phyloP scores from a whole-genome alignment of 1,139 yeast species.

The Suhomyces ambrosiae region DNA sequence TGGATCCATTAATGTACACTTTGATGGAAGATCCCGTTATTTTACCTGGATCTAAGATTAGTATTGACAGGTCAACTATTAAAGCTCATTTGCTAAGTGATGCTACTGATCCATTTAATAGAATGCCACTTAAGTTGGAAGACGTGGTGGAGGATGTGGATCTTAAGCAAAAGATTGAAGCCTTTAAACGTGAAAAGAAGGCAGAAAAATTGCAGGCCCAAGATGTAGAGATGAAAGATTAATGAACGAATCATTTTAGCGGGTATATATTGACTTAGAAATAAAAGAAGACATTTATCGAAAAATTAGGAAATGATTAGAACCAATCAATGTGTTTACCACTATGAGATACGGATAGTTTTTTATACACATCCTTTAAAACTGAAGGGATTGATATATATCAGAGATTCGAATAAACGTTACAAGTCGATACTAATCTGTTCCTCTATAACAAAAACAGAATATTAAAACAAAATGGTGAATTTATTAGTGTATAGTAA shows the following conservation, averaged over 20 bases:
- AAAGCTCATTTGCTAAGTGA: slow-evolving; percentile 93
- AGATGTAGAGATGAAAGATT: slow-evolving; percentile 24
- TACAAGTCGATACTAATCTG: no score
- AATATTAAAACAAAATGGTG: no score
- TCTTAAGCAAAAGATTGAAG: slow-evolving; percentile 60
- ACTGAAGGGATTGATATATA: no score
- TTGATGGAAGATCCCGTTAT: slow-evolving; percentile 95
- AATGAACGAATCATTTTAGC: neutral
- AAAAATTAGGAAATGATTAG: no score
- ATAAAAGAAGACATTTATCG: no score
- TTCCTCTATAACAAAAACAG: no score
- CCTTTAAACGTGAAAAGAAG: slow-evolving; percentile 51
- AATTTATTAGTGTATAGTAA: no score
- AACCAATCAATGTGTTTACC: no score
- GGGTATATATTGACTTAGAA: no score
- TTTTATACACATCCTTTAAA: no score
- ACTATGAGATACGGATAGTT: no score
- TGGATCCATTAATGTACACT: slow-evolving; percentile 95
- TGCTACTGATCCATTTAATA: slow-evolving; percentile 95
- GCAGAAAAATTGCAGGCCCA: slow-evolving; percentile 15
- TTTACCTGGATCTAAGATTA: slow-evolving; percentile 80
- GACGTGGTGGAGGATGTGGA: slow-evolving; percentile 81
- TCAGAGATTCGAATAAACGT: no score
- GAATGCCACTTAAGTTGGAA: slow-evolving; percentile 85
- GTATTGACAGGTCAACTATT: slow-evolving; percentile 87